Evolutionary conservation across 805 yeast genomes (phyloP).

Genomic region (Hanseniaspora guilliermondii): DNA sequence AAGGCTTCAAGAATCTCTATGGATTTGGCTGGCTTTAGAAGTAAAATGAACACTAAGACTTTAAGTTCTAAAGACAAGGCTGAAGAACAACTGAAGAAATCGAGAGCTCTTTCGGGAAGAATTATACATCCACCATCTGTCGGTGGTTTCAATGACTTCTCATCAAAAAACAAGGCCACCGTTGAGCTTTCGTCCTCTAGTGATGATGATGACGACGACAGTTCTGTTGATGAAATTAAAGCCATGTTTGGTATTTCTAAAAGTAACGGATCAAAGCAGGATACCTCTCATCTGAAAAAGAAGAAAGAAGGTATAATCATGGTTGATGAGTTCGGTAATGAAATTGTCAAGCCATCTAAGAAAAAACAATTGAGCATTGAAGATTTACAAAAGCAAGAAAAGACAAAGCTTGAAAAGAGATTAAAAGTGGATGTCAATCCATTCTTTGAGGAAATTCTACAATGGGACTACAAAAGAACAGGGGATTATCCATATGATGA

Average conservation of each 20-base stretch:
- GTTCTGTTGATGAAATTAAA: slow-evolving; percentile 25
- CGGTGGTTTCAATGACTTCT: slow-evolving; percentile 37
- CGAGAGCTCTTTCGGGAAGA: slow-evolving; percentile 24
- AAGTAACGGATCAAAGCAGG: background rate
- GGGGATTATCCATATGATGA: slow-evolving; percentile 47
- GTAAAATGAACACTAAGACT: slow-evolving; percentile 6
- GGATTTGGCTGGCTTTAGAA: slow-evolving; percentile 10
- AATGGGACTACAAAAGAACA: slow-evolving; percentile 59
- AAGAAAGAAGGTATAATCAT: slow-evolving; percentile 10
- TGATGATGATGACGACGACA: slow-evolving; percentile 31
- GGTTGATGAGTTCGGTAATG: slow-evolving; percentile 24
- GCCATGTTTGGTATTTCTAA: slow-evolving; percentile 23
- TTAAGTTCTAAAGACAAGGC: slow-evolving; percentile 18
- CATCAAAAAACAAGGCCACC: slow-evolving; percentile 19
- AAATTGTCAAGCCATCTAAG: slow-evolving; percentile 27
- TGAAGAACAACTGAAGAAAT: slow-evolving; percentile 24
- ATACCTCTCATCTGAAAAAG: background rate
- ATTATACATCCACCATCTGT: slow-evolving; percentile 37
- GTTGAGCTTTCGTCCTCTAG: slow-evolving; percentile 15
- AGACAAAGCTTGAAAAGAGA: slow-evolving; percentile 66
- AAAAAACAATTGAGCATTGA: slow-evolving; percentile 30
- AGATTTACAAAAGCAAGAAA: slow-evolving; percentile 37
- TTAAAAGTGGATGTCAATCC: slow-evolving; percentile 68
- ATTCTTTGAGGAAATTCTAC: slow-evolving; percentile 52
- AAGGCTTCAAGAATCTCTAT: slow-evolving; percentile 14